Percentiles rank a stretch among this genome's conserved stretches.
Conservation (phyloP, 495 filamentous ascomycete species). For the Rhizodiscina lignyota region DNA sequence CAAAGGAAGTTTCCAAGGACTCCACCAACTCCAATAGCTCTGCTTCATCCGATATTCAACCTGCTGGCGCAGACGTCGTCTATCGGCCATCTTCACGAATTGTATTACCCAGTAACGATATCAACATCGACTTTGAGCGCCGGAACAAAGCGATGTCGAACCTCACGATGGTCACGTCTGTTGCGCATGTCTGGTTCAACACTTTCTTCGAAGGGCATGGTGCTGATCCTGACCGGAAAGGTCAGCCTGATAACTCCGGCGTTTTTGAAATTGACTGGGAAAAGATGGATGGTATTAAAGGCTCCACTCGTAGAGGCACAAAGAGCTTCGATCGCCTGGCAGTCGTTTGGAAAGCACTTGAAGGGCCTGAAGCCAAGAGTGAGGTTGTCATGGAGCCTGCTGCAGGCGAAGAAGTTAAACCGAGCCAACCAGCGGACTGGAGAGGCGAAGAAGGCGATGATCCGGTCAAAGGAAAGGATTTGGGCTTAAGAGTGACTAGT, state of each 20-base stretch:
- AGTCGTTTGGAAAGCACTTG: slow-evolving; percentile 55
- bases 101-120: slow-evolving; percentile 59
- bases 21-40: neutral
- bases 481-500: slow-evolving; percentile 48
- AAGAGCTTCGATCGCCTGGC: slow-evolving; percentile 68
- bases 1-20: neutral
- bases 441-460: slow-evolving; percentile 26
- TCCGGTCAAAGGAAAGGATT: slow-evolving; percentile 24
- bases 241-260: slow-evolving; percentile 33
- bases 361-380: slow-evolving; percentile 13
- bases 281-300: slow-evolving; percentile 60
- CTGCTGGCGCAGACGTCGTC: slow-evolving; percentile 37
- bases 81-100: slow-evolving; percentile 54
- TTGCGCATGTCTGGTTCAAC: slow-evolving; percentile 96
- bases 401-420: slow-evolving; percentile 43
- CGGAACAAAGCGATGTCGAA: slow-evolving; percentile 62
- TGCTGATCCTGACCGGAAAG: slow-evolving; percentile 41
- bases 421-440: slow-evolving; percentile 57
- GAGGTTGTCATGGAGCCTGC: slow-evolving; percentile 18
- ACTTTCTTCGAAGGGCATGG: slow-evolving; percentile 76
- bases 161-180: slow-evolving; percentile 75
- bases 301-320: slow-evolving; percentile 61
- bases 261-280: slow-evolving; percentile 52
- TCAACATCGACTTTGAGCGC: slow-evolving; percentile 80
- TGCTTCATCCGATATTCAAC: slow-evolving; percentile 4